A percentile compares a stretch with the other conserved stretches of the same genome.
Conservation (phyloP, 2,329 filamentous ascomycete species). For the Metarhizium robertsii region DNA sequence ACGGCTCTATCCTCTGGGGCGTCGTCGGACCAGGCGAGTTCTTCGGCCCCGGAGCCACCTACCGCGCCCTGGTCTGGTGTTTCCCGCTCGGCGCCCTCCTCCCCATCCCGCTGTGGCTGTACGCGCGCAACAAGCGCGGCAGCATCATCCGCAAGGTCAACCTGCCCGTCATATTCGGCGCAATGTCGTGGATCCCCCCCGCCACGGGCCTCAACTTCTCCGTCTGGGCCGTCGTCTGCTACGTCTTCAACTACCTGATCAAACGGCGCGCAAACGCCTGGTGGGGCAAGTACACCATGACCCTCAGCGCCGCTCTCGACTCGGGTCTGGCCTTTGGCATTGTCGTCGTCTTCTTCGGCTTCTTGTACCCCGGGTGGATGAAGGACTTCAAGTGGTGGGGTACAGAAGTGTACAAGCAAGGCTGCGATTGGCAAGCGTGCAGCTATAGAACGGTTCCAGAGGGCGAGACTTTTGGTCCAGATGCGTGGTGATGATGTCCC, state of each 20-base stretch:
- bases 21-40: constrained; percentile 76
- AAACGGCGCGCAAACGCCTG: constrained; percentile 60
- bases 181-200: constrained; percentile 77
- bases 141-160: constrained; percentile 69
- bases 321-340: constrained; percentile 75
- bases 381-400: constrained; percentile 78
- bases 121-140: constrained; percentile 48
- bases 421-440: constrained; percentile 79
- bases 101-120: constrained; percentile 65
- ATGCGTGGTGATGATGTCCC: constrained; percentile 37
- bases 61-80: constrained; percentile 70
- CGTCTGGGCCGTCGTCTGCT: constrained; percentile 79
- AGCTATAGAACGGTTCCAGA: constrained; percentile 55
- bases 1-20: constrained; percentile 83
- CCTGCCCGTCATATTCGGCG: constrained; percentile 74
- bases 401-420: constrained; percentile 74
- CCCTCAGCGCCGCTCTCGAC: constrained; percentile 72
- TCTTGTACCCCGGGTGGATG: constrained; percentile 73
- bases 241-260: constrained; percentile 71
- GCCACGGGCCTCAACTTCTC: constrained; percentile 82
- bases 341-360: constrained; percentile 75
- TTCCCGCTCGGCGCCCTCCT: constrained; percentile 69
- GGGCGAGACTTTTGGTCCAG: constrained; percentile 58
- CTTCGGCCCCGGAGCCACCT: constrained; percentile 67
- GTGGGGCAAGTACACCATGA: constrained; percentile 93